A percentile compares a stretch with the other conserved stretches of the same genome.
These are phyloP conservation scores for Pseudoturritis turrita DNA, from an alignment of 345 rosid genomes.

Conservation along the genomic window DNA sequence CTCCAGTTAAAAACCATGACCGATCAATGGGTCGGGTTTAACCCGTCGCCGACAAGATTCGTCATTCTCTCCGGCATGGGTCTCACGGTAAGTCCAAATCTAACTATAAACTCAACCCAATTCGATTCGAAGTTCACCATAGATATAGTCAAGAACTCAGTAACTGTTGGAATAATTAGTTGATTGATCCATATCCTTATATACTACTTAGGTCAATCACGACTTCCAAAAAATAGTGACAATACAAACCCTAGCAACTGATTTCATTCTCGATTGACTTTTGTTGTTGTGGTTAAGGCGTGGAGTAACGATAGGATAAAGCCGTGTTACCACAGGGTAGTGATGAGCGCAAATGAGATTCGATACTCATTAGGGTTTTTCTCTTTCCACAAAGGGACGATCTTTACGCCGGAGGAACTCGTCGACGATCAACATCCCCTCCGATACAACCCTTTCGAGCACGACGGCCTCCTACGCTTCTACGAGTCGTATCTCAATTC, in stretches of 20 bases:
- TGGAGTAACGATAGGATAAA: slow-evolving; percentile 67
- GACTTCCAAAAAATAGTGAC: too few species aligned
- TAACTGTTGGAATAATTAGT: too few species aligned
- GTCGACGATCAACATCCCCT: slow-evolving; percentile 53
- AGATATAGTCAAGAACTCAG: too few species aligned
- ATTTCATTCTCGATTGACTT: neutral
- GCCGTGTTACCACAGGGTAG: slow-evolving; percentile 53
- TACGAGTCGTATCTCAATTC: slow-evolving; percentile 28
- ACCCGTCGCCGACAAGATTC: slow-evolving; percentile 49
- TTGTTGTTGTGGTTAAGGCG: slow-evolving; percentile 33
- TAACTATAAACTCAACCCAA: neutral
- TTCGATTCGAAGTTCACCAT: neutral
- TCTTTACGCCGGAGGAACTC: slow-evolving; percentile 44
- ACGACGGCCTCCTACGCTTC: slow-evolving; percentile 44
- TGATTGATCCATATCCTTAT: too few species aligned
- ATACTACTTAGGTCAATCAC: too few species aligned
- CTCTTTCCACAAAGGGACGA: slow-evolving; percentile 39
- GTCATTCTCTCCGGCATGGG: slow-evolving; percentile 59
- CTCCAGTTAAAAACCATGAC: slow-evolving; percentile 44
- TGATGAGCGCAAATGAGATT: slow-evolving; percentile 36
- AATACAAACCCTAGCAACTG: too few species aligned
- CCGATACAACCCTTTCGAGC: slow-evolving; percentile 52
- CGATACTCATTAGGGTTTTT: slow-evolving; percentile 53
- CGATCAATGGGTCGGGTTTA: slow-evolving; percentile 40
- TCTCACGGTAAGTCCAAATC: slow-evolving; percentile 40